Evolutionary conservation across 768 basidiomycete genomes (phyloP).

Genomic region (Lentinus tigrinus): DNA sequence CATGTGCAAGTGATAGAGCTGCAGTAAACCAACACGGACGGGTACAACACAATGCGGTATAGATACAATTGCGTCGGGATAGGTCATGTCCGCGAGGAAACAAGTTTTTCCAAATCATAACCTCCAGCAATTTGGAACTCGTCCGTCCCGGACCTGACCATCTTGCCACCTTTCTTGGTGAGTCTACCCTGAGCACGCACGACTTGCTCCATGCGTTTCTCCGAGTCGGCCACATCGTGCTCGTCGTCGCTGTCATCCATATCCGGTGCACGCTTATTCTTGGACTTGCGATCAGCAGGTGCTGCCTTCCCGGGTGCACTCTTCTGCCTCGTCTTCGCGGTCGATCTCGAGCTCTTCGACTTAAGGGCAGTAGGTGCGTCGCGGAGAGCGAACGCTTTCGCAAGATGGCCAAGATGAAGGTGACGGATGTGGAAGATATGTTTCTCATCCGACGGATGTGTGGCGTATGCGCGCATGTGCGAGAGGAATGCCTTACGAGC

Average conservation of each 20-base stretch:
- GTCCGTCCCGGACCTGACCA: slow-evolving; percentile 59
- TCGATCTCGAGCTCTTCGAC: slow-evolving; percentile 13
- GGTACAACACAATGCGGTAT: too few relatives aligned
- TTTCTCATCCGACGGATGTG: slow-evolving; percentile 93
- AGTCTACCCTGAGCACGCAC: slow-evolving; percentile 82
- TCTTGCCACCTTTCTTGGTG: slow-evolving; percentile 75
- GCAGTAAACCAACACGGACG: too few relatives aligned
- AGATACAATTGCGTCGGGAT: not conserved
- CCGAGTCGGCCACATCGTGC: slow-evolving; percentile 46
- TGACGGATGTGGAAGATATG: slow-evolving; percentile 95
- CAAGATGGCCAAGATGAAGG: slow-evolving; percentile 91
- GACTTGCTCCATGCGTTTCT: slow-evolving; percentile 81
- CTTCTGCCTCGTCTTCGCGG: slow-evolving; percentile 11
- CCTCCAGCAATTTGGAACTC: slow-evolving; percentile 81
- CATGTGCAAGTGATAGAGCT: too few relatives aligned
- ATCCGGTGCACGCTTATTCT: slow-evolving; percentile 10
- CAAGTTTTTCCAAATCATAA: slow-evolving; percentile 59
- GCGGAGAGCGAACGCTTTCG: slow-evolving; percentile 88
- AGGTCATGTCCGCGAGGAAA: slow-evolving; percentile 25
- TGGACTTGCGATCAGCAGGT: not conserved
- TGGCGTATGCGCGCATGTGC: slow-evolving; percentile 94
- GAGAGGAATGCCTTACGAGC: slow-evolving; percentile 89
- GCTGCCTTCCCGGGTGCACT: slow-evolving; percentile 6
- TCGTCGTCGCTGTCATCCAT: slow-evolving; percentile 28
- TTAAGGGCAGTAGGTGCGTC: slow-evolving; percentile 64